Percentiles rank a stretch among this genome's conserved stretches.
These are phyloP conservation scores for Rhynchospora pubera DNA, from an alignment of 176 grass and related monocot species.

Conservation along the genomic window DNA sequence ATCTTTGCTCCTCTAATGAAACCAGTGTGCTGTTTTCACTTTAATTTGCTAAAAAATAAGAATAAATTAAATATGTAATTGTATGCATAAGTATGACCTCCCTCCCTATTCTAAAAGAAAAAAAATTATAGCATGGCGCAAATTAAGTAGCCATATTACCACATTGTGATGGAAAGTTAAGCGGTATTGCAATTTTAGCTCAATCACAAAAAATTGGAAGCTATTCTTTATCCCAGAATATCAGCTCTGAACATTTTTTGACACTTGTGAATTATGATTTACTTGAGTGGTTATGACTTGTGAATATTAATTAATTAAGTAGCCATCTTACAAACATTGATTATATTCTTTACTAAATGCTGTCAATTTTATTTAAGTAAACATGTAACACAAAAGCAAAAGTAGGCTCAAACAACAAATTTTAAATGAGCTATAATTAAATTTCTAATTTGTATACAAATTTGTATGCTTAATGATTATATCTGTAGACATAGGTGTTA, in stretches of 20 bases:
- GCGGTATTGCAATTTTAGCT: not conserved
- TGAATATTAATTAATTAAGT: not conserved
- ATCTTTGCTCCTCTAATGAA: not conserved
- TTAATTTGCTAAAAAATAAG: not conserved
- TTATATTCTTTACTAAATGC: not conserved
- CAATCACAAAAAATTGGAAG: not conserved
- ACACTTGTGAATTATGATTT: not conserved
- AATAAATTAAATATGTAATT: not conserved
- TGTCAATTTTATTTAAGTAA: not conserved
- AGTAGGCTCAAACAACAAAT: not conserved
- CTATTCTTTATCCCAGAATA: not conserved
- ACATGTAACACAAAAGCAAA: not conserved
- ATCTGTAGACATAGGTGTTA: constrained; percentile 30
- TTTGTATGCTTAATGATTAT: not conserved
- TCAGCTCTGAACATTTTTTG: not conserved
- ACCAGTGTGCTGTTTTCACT: not conserved
- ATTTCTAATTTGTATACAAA: not conserved
- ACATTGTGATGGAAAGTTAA: not conserved
- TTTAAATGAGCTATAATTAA: not conserved
- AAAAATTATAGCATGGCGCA: not conserved
- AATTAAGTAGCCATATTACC: not conserved
- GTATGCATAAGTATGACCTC: not conserved
- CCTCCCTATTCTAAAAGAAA: no score
- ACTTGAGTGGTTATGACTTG: not conserved
- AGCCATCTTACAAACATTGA: not conserved